Evolutionary conservation across 371 early-diverging fungal species (phyloP).

Genomic region (Mortierella sp.): DNA sequence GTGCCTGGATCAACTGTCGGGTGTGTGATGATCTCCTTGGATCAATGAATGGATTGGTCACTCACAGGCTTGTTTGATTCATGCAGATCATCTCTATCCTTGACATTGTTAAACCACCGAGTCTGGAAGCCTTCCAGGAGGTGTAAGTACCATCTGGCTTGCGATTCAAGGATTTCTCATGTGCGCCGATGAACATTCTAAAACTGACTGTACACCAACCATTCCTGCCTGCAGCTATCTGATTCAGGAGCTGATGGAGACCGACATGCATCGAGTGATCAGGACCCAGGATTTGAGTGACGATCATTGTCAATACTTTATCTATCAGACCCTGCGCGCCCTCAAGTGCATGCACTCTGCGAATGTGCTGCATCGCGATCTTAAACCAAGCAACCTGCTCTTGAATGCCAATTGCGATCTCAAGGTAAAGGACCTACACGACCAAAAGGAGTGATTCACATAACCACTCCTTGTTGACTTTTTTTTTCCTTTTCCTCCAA

Average conservation of each 20-base stretch:
- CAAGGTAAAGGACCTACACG: constrained; percentile 72
- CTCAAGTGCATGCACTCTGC: constrained; percentile 98
- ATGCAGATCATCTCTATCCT: constrained; percentile 88
- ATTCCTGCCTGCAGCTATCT: constrained; percentile 61
- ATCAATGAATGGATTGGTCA: too few species aligned
- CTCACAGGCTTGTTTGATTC: constrained; percentile 9
- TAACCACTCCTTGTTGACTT: too few species aligned
- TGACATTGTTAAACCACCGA: constrained; percentile 86
- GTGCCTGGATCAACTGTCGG: too few species aligned
- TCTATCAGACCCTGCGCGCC: constrained; percentile 96
- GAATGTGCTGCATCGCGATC: constrained; percentile 96
- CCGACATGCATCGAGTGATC: constrained; percentile 98
- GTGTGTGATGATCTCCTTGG: too few species aligned
- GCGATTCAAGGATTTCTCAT: too few species aligned
- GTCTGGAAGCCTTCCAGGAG: constrained; percentile 84
- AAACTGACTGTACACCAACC: too few species aligned
- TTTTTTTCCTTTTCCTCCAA: background rate
- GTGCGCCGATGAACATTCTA: too few species aligned
- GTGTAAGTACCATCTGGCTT: constrained; percentile 69
- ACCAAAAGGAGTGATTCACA: too few species aligned
- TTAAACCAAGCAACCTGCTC: constrained; percentile 96
- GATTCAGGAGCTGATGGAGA: constrained; percentile 95
- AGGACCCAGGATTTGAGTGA: constrained; percentile 97
- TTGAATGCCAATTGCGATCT: constrained; percentile 98
- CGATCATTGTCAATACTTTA: constrained; percentile 97